Base-by-base conservation (phyloP, 208 protist species). In the Acanthamoeba castellanii region DNA sequence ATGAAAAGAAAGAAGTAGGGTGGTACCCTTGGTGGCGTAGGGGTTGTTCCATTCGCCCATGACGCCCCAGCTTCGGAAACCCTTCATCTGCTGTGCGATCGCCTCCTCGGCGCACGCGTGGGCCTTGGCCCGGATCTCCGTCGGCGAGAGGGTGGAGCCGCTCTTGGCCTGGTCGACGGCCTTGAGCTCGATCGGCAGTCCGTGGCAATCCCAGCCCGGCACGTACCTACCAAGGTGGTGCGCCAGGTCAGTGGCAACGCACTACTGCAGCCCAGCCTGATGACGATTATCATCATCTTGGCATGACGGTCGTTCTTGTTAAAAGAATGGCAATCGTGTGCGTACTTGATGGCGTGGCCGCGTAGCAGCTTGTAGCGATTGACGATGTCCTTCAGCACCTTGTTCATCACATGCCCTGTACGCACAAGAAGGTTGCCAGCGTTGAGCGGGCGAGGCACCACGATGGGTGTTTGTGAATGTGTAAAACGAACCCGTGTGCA, bases 181-280 rank as follows among this genome's bases (percentile, higher is more conserved):
- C 95, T 98, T 98, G 7, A 98, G 94, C 88, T 99, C 98, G 94
- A 99, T 99, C 34, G 98, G 98, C 47, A 93, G 89, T 1, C 66
- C 98, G 81, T 99, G 98, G 94, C 98, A 98, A 94, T 99, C 98
- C 98, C 97, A 98, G 34, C 97, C 98, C 13, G 97, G 97, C 25
- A 97, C 92, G 59, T 68, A 96, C 18, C 85, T 45, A 27, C 2
- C 14, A 3, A 64, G 20, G 18, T 42, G 37, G 37, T 42, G 37
- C 37, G 37, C 42, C 42, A 47, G 42, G 42, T 47, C 2, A 47
- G 42, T 11, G 7, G 42, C 1, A 47, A 47, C 42, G 0, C 42
- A 13, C 4, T 47, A 47, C 42, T 47, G 37, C 37, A 3, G 37
- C 37, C 37, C 37, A 42, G 37, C 37, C 0, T 2, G 37, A n/a